phyloP scores from a whole-genome alignment of 352 stramenopile genomes.

The Pythium guiyangense region DNA sequence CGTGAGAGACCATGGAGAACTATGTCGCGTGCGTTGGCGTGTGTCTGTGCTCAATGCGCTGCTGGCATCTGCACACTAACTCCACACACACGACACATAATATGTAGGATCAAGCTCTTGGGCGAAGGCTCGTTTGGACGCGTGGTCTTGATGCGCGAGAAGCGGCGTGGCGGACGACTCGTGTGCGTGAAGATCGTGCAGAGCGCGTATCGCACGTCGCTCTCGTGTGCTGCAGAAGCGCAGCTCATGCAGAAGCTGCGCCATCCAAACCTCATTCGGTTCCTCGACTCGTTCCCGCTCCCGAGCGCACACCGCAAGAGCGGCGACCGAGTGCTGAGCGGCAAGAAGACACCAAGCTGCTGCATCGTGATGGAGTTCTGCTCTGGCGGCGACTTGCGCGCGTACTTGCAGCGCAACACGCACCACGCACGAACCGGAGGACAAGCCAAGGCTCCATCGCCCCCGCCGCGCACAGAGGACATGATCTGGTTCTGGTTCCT shows the following conservation, averaged over 20 bases:
- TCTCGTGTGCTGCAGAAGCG: constrained; percentile 34
- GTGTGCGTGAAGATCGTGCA: constrained; percentile 88
- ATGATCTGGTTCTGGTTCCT: constrained; percentile 90
- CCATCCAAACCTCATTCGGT: constrained; percentile 92
- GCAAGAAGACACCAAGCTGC: constrained; percentile 17
- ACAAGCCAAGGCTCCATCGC: not conserved
- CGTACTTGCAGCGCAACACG: constrained; percentile 21
- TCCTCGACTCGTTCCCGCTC: constrained; percentile 52
- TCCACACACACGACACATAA: not conserved
- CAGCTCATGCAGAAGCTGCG: constrained; percentile 77
- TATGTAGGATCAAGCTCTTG: constrained; percentile 52
- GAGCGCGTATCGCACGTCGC: constrained; percentile 28
- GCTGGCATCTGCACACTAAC: not conserved
- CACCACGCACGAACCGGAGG: not conserved
- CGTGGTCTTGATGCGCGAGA: constrained; percentile 89
- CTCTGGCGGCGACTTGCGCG: constrained; percentile 63
- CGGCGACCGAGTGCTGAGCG: not conserved
- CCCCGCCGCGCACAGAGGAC: constrained; percentile 41
- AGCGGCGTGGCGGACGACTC: constrained; percentile 39
- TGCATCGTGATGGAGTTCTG: constrained; percentile 94
- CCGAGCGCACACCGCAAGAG: too few species aligned
- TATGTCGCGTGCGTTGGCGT: constrained; percentile 30
- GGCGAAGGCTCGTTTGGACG: constrained; percentile 90
- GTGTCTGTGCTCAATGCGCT: not conserved
- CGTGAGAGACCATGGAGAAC: constrained; percentile 50